Conservation (phyloP, 371 early-diverging fungal genomes). For the Synchytrium microbalum region DNA sequence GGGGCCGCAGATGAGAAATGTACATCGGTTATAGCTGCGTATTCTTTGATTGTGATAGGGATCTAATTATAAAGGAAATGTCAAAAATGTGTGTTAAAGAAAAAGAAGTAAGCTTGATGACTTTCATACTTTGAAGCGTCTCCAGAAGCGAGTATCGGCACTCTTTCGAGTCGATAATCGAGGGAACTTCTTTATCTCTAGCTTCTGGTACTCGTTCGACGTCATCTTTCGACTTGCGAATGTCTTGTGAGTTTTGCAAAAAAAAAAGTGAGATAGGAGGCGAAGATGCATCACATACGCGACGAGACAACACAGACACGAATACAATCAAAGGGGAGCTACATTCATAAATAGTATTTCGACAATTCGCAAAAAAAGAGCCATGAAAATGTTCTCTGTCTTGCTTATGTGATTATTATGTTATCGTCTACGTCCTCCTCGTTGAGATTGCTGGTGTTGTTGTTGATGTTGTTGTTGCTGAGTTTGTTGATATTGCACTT, state of each 20-base stretch:
- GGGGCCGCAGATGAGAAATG: constrained; percentile 79
- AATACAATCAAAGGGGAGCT: too few relatives aligned
- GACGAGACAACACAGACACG: too few relatives aligned
- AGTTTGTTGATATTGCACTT: too few relatives aligned
- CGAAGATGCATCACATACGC: neutral
- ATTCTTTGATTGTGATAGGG: constrained; percentile 80
- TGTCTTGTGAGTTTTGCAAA: neutral
- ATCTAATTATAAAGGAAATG: constrained; percentile 34
- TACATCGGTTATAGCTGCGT: constrained; percentile 71
- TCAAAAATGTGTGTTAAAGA: neutral
- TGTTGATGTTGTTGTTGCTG: too few relatives aligned
- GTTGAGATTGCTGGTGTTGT: too few relatives aligned
- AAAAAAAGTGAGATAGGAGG: neutral
- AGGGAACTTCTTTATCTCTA: constrained; percentile 51
- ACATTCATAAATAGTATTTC: too few relatives aligned
- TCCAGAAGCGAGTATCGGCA: constrained; percentile 71
- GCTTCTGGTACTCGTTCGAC: constrained; percentile 45
- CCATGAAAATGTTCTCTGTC: too few relatives aligned
- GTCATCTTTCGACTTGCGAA: neutral
- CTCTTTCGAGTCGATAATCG: constrained; percentile 45
- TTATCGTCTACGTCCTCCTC: too few relatives aligned
- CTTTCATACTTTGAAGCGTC: constrained; percentile 60
- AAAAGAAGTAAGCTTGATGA: neutral
- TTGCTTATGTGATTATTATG: too few relatives aligned
- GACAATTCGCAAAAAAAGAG: too few relatives aligned